phyloP scores from a whole-genome alignment of 2,329 filamentous ascomycete species.

The Tolypocladium tropicale region DNA sequence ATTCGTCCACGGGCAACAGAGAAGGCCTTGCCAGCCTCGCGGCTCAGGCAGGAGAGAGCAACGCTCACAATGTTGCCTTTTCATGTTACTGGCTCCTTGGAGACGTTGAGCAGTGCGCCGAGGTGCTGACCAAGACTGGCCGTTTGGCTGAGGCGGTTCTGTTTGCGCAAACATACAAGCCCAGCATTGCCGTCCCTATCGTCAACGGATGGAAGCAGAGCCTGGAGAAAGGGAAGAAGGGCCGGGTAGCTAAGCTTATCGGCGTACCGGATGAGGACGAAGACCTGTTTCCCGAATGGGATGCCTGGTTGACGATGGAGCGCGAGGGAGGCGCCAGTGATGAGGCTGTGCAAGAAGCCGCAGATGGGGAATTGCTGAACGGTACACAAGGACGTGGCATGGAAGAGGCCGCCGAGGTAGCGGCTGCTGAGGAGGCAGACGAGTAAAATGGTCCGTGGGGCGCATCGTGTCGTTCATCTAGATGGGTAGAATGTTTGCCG shows the following conservation, averaged over 20 bases:
- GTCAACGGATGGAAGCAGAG: slow-evolving; percentile 73
- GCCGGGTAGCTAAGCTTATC: slow-evolving; percentile 72
- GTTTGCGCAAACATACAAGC: slow-evolving; percentile 93
- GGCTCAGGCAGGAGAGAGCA: slow-evolving; percentile 61
- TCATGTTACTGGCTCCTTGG: slow-evolving; percentile 80
- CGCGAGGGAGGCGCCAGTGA: slow-evolving; percentile 46
- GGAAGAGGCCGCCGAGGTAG: slow-evolving; percentile 11
- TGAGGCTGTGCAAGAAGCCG: slow-evolving; percentile 1
- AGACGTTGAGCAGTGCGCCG: slow-evolving; percentile 71
- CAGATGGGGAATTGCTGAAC: slow-evolving; percentile 5
- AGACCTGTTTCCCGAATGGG: slow-evolving; percentile 94
- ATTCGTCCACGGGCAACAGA: slow-evolving; percentile 74
- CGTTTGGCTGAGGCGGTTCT: slow-evolving; percentile 78
- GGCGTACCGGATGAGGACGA: slow-evolving; percentile 74
- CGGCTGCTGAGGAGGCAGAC: slow-evolving; percentile 13
- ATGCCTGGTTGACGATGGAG: slow-evolving; percentile 78
- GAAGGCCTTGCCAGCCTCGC: slow-evolving; percentile 65
- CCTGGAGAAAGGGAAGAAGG: slow-evolving; percentile 77
- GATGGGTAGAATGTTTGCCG: background rate
- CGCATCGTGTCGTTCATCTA: slow-evolving; percentile 9
- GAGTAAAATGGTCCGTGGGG: slow-evolving; percentile 11
- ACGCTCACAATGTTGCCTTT: slow-evolving; percentile 88
- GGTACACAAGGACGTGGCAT: slow-evolving; percentile 11
- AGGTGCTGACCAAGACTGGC: slow-evolving; percentile 68
- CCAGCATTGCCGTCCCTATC: slow-evolving; percentile 57